Base-by-base conservation (phyloP, 768 basidiomycete genomes). In the Tricholoma sp. region DNA sequence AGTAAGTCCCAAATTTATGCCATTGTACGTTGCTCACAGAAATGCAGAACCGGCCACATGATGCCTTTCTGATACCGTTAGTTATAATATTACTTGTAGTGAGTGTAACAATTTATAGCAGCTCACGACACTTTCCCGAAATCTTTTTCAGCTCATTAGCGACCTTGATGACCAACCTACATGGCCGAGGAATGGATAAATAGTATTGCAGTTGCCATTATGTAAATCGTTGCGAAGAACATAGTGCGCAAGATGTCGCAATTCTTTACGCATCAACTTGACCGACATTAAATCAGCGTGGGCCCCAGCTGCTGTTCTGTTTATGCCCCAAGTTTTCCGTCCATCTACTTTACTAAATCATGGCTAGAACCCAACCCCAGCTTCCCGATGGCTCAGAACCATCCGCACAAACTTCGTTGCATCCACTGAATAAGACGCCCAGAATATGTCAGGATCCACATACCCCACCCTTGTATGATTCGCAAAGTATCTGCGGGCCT, bases 381-480 rank as follows among this genome's bases (percentile, higher is more conserved):
- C n/a, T 24, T 27, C 47, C 24, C 24, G n/a, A 29, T 31, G 29
- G 27, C 47, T 29, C 18, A n/a, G 7, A n/a, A 4, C 27, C 14
- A n/a, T 0, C 27, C 8, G 7, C 27, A 9, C 47, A 60, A 3
- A 34, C 49, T 11, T 50, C 45, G 1, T 50, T 50, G 31, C 22
- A 21, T 2, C 58, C 59, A 21, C 35, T 51, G 31, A 41, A 35
- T 32, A 32, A 39, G 29, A 22, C 47, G 31, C 41, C 63, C 16
- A 29, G 12, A 18, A 6, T 53, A n/a, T 54, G 67, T 27, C 71
- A 73, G 19, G 75, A 86, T 60, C 86, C 84, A 16, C 88, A 88
- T 63, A 63, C 71, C 18, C 59, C 83, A 4, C 87, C 88, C 5
- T 68, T 67, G 2, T 87, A 88, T 63, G 72, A 75, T 58, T 63